Conservation (phyloP, 176 grass and related monocot species). For the Triticum urartu region DNA sequence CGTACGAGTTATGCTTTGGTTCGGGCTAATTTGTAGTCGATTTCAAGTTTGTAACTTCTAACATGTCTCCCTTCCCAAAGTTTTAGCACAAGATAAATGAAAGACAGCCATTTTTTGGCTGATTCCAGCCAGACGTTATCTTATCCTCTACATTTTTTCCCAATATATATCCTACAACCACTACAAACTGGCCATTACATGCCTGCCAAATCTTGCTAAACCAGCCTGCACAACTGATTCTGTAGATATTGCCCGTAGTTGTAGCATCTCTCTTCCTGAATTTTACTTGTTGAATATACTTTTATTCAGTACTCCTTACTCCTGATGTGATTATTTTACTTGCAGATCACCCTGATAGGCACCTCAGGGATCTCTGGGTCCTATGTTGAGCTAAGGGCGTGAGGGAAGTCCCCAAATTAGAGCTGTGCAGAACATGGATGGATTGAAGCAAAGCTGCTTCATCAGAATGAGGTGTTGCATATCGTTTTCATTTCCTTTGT, state of each 20-base stretch:
- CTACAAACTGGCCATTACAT: not conserved
- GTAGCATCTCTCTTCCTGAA: too few species aligned
- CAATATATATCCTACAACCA: not conserved
- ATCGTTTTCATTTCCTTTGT: conserved; percentile 10
- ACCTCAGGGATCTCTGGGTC: conserved; percentile 96
- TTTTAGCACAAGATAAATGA: not conserved
- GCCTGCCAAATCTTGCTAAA: not conserved
- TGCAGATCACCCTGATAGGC: conserved; percentile 83
- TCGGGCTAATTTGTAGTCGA: not conserved
- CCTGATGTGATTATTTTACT: not conserved
- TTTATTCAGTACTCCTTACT: not conserved
- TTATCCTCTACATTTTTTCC: not conserved
- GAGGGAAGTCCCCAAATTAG: conserved; percentile 26
- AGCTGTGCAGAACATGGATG: not conserved
- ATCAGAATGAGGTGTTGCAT: not conserved
- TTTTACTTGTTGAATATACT: not conserved
- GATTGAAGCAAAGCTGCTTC: not conserved
- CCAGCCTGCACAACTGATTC: too few species aligned
- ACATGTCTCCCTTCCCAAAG: not conserved
- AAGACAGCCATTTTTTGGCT: not conserved
- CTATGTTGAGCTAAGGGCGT: conserved; percentile 87
- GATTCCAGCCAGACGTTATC: not conserved
- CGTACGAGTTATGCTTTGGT: not conserved
- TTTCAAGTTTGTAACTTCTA: not conserved
- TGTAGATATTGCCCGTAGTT: too few species aligned